Percentiles rank a stretch among this genome's conserved stretches.
Evolutionary conservation across 495 filamentous ascomycete genomes (phyloP).

Genomic region (Elasticomyces elasticus): DNA sequence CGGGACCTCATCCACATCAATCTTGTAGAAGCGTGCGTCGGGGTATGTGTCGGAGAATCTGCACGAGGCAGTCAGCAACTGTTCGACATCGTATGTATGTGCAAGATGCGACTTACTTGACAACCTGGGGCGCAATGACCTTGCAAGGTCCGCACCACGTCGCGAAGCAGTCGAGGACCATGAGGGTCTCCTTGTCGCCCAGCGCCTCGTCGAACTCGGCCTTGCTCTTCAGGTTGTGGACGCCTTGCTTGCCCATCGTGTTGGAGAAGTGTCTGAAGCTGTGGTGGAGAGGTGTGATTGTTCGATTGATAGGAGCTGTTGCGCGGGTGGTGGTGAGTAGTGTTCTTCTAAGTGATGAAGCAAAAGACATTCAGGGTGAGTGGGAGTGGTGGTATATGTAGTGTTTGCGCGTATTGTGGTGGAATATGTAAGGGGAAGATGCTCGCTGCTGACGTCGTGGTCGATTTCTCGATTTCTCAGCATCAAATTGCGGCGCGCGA

Average conservation of each 20-base stretch:
- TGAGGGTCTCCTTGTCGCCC: conserved; percentile 39
- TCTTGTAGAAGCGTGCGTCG: conserved; percentile 68
- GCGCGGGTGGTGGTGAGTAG: conserved; percentile 25
- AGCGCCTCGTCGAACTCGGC: conserved; percentile 52
- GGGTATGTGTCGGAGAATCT: conserved; percentile 48
- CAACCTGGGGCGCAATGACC: conserved; percentile 65
- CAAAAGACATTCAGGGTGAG: conserved; percentile 21
- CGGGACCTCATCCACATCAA: conserved; percentile 80
- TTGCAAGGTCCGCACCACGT: conserved; percentile 96
- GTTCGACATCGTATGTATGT: neutral
- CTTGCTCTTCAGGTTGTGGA: conserved; percentile 50
- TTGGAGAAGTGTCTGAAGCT: conserved; percentile 36
- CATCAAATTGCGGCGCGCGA: neutral
- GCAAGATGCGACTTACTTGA: conserved; percentile 39
- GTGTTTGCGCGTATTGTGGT: neutral
- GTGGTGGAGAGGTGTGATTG: conserved; percentile 10
- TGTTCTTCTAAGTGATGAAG: conserved; percentile 21
- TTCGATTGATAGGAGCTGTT: conserved; percentile 12
- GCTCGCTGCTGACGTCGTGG: too few relatives aligned
- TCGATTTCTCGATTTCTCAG: neutral
- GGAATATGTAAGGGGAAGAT: conserved; percentile 1
- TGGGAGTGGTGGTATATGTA: neutral
- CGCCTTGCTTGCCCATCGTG: conserved; percentile 46
- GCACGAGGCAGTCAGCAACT: neutral
- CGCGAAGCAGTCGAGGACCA: conserved; percentile 82